phyloP scores from a whole-genome alignment of 1,139 yeast species.

The Pichia terricola region DNA sequence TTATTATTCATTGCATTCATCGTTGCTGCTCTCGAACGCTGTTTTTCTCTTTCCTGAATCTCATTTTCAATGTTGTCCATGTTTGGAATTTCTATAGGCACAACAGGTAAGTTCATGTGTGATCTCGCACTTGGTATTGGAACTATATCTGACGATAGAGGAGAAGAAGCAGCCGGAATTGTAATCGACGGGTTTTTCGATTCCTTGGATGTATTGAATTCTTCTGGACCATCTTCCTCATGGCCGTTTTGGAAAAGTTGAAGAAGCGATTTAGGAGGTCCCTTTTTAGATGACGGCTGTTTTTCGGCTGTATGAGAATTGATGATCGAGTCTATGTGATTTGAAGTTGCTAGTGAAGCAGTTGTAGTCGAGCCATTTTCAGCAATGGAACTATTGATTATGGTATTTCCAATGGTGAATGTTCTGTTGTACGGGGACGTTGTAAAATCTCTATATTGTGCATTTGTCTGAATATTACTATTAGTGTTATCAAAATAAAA shows the following conservation, averaged over 20 bases:
- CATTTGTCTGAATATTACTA: slow-evolving; percentile 6
- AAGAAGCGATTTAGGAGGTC: slow-evolving; percentile 63
- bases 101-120: slow-evolving; percentile 29
- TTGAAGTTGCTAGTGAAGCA: slow-evolving; percentile 6
- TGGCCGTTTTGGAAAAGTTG: slow-evolving; percentile 47
- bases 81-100: slow-evolving; percentile 53
- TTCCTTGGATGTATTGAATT: background rate
- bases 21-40: slow-evolving; percentile 41
- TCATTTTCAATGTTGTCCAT: slow-evolving; percentile 26
- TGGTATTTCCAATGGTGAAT: slow-evolving; percentile 16
- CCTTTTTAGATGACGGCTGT: slow-evolving; percentile 24
- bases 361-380: background rate
- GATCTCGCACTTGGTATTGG: slow-evolving; percentile 3
- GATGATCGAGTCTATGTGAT: slow-evolving; percentile 9
- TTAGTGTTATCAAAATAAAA: slow-evolving; percentile 20
- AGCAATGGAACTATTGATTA: slow-evolving; percentile 6
- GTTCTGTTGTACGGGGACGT: slow-evolving; percentile 12
- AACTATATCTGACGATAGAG: background rate
- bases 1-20: slow-evolving; percentile 2
- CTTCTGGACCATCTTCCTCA: slow-evolving; percentile 20
- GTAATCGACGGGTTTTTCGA: background rate
- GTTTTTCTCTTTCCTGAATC: slow-evolving; percentile 27
- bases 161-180: slow-evolving; percentile 2
- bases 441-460: slow-evolving; percentile 15
- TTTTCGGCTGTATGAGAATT: slow-evolving; percentile 5